Base-by-base conservation (phyloP, 352 stramenopile genomes). In the Salisapilia sapeloensis region DNA sequence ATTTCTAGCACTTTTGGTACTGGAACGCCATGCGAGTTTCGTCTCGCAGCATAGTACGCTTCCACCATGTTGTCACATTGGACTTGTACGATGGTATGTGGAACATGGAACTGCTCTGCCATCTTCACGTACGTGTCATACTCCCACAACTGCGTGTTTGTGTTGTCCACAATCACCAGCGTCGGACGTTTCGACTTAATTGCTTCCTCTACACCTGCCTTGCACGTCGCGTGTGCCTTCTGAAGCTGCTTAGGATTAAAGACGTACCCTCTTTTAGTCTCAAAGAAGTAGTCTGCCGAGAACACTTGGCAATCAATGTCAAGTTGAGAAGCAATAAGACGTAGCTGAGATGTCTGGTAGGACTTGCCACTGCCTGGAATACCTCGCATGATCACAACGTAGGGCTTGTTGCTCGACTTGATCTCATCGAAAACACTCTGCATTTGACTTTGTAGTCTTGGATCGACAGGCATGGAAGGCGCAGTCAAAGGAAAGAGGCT, bases 331-430 rank as follows among this genome's bases (percentile, higher is more conserved):
- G 46, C 31, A 7, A 81, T 49, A 17, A 75, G 62, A 2, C 42
- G 45, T 6, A 48, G 40, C 10, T 83, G 33, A 2, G 63, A 61
- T n/a, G n/a, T n/a, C n/a, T n/a, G n/a, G n/a, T n/a, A n/a, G 40
- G 63, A 83, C 40, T 85, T 85, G 10, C 70, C 70, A 38, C 66
- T 82, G 0, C 70, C 70, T 2, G 70, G 70, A 22, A 85, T 75
- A 8, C 70, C 70, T 30, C 70, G 50, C 24, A 85, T 36, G 23
- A 85, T 66, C 27, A 82, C 48, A 5, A 80, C 64, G 6, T 64
- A 37, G 2, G 50, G 40, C n/a, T 32, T 39, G 12, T 37, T 38
- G 0, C 38, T 31, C 21, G 29, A 28, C 10, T 20, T 13, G 15
- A 50, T 55, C 6, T 51, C 29, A 16, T 29, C 24, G 12, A 84